Base-by-base conservation (phyloP, 257 asterid species). In the Haberlea rhodopensis region DNA sequence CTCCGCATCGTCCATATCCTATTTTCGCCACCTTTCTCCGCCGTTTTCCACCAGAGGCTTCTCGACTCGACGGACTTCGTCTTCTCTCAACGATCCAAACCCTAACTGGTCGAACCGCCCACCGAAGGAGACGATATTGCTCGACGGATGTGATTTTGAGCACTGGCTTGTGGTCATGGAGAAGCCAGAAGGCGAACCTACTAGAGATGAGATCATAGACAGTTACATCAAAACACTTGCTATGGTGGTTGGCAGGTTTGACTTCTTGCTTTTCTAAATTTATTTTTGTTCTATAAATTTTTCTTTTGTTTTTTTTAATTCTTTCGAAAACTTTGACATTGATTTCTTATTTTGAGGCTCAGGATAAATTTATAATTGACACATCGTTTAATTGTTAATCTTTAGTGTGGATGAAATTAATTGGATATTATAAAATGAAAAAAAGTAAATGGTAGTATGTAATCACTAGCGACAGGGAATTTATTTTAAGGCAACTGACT, bases 91-190 rank as follows among this genome's bases (percentile, higher is more conserved):
- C 37, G 95, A 92, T 60, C 96, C 91, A 29, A 89, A 87, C 81
- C 97, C 97, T 25, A 92, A 92, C 76, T 92, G 91, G 89, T 80
- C 96, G 20, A 89, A 87, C 53, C 94, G 97, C 0, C 99, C 97
- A 11, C 97, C 99, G 0, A 89, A 87, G 75, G 97, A 92, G 89
- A 89, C 97, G 9, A 87, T 92, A 65, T 31, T 90, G 75, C 95
- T 92, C 28, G 99, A 89, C 53, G 99, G 99, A 0, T 92, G 99
- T 70, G 99, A 92, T 79, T 92, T 92, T 28, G 97, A 90, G 79
- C 99, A 94, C 75, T 94, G 96, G 97, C 97, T 94, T 16, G 90
- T 94, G 61, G 99, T 94, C 5, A 2, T 40, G 48, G 48, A 40
- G 6, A 40, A 40, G 48, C 48, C 48, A 13, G 45, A 34, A 34